A percentile compares a stretch with the other conserved stretches of the same genome.
These are phyloP conservation scores for Neurospora sp. DNA, from an alignment of 495 filamentous ascomycete genomes.

Conservation along the genomic window DNA sequence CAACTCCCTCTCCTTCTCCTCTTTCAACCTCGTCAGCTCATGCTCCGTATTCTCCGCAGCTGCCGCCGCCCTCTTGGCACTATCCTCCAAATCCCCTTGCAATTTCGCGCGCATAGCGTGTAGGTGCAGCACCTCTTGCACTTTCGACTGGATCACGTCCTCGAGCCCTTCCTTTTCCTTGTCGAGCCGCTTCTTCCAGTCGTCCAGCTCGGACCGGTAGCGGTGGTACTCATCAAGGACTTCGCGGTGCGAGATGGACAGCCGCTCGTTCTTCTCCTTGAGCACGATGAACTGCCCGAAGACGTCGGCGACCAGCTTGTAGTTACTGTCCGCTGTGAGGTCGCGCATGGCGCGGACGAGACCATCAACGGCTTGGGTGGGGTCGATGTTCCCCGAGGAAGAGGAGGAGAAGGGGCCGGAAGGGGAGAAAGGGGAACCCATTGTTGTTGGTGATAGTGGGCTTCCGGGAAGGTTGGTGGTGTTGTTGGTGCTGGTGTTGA, in stretches of 20 bases:
- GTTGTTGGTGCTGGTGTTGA: background rate
- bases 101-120: slow-evolving; percentile 12
- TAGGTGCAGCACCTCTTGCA: slow-evolving; percentile 21
- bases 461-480: background rate
- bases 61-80: slow-evolving; percentile 5
- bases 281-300: slow-evolving; percentile 28
- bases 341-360: slow-evolving; percentile 28
- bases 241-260: slow-evolving; percentile 22
- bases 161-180: slow-evolving; percentile 23
- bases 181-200: slow-evolving; percentile 13
- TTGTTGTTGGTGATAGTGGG: background rate
- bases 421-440: background rate
- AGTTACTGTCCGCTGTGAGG: slow-evolving; percentile 26
- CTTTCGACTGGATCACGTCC: slow-evolving; percentile 15
- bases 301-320: slow-evolving; percentile 30
- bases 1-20: slow-evolving; percentile 2
- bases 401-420: background rate
- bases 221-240: slow-evolving; percentile 26
- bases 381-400: slow-evolving; percentile 2
- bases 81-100: slow-evolving; percentile 19
- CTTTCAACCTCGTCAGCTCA: slow-evolving; percentile 3
- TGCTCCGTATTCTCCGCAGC: slow-evolving; percentile 11
- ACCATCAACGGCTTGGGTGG: slow-evolving; percentile 23
- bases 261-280: slow-evolving; percentile 27
- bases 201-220: slow-evolving; percentile 27